Base-by-base conservation (phyloP, 1,284 basidiomycete genomes). In the Hemileia vastatrix region DNA sequence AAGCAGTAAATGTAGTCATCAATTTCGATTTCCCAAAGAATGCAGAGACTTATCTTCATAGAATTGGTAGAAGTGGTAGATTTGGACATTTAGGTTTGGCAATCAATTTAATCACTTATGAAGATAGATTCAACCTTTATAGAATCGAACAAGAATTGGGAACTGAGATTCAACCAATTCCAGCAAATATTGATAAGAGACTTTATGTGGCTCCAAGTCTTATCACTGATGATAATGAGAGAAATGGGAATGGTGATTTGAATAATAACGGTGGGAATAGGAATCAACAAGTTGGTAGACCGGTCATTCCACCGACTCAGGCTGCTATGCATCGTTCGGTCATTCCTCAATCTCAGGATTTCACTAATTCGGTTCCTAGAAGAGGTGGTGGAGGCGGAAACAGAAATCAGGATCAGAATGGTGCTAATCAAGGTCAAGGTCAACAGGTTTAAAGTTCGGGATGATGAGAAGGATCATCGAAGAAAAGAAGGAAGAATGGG, bases 11-110 rank as follows among this genome's bases (percentile, higher is more conserved):
- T 77, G 93, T 97, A 72, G 94, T 98, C 73, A 97, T 98, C 83
- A 97, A 97, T 81, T 98, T 97, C 76, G n/a, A 95, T 77, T 95
- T 98, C 79, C 94, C 94, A 66, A 95, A 95, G 82, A 96, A 93
- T 74, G 89, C 89, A 62, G 94, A 97, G 78, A 96, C 93, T 1
- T 98, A 98, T 78, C 84, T 97, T 32, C 94, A 98, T 78, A 86
- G 91, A 67, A 94, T 96, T 74, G 94, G 94, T 77, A 90, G 94
- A 67, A 93, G 90, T 6, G 94, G 94, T 64, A 88, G 94, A 59
- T 97, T 94, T 76, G 94, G 94, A 63, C 94, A 97, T 77, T 80
- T 97, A 66, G 94, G 94, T 77, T 81, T 97, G 54, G 94, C 94
- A 47, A 96, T 97, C 79, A 96, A 94, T 75, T 82, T 96, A 52